Conservation (phyloP, 1,284 basidiomycete species). For the Meripilus lineatus region DNA sequence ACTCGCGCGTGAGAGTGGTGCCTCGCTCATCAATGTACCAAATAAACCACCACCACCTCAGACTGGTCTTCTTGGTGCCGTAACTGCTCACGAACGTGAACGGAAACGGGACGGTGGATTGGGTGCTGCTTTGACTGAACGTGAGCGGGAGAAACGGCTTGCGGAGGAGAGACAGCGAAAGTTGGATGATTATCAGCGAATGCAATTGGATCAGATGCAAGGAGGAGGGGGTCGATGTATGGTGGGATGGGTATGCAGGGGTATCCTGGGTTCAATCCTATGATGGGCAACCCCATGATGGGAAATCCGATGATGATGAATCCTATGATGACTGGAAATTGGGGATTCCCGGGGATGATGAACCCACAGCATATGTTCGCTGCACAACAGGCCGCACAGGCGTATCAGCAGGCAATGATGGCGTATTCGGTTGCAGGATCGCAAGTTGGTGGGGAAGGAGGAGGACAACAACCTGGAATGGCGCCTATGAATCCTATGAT, state of each 20-base stretch:
- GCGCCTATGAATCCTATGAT: conserved; percentile 58
- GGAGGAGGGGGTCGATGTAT: conserved; percentile 70
- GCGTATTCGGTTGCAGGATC: conserved; percentile 78
- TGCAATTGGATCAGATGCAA: conserved; percentile 85
- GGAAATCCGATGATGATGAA: conserved; percentile 49
- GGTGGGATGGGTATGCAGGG: conserved; percentile 33
- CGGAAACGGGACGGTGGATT: conserved; percentile 92
- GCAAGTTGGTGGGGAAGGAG: conserved; percentile 55
- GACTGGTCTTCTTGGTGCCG: conserved; percentile 92
- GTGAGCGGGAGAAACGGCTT: conserved; percentile 86
- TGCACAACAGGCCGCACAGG: conserved; percentile 84
- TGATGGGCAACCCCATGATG: conserved; percentile 42
- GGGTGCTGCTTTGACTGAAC: conserved; percentile 90
- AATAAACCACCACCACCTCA: conserved; percentile 94
- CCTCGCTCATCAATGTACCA: conserved; percentile 89
- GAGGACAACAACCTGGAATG: conserved; percentile 31
- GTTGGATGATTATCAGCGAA: conserved; percentile 84
- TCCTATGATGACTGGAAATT: conserved; percentile 38
- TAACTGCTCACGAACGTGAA: conserved; percentile 92
- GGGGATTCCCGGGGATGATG: conserved; percentile 59
- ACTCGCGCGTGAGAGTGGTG: conserved; percentile 84
- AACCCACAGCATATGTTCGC: conserved; percentile 87
- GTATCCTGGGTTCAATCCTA: conserved; percentile 47
- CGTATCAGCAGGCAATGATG: conserved; percentile 90
- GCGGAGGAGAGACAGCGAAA: conserved; percentile 92